Evolutionary conservation across 75 land plant genomes (phyloP).

Genomic region (Larix kaempferi): DNA sequence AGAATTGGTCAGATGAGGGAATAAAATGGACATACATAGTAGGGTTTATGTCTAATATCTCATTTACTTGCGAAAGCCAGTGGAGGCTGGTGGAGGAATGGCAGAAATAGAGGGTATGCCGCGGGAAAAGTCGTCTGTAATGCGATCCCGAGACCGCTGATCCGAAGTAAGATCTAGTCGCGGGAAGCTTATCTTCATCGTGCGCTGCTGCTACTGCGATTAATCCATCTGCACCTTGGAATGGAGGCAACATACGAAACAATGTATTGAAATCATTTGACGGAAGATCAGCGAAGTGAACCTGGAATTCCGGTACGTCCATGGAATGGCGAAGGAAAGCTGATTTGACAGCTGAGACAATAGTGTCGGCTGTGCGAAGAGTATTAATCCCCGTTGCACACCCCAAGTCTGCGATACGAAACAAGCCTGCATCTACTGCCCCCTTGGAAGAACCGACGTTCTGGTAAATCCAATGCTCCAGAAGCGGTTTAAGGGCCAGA

Average conservation of each 20-base stretch:
- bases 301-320: not conserved
- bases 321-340: not conserved
- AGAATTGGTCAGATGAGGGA: no score
- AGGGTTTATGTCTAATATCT: not conserved
- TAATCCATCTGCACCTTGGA: not conserved
- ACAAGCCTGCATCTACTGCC: not conserved
- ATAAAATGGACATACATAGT: no score
- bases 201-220: not conserved
- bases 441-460: slow-evolving; percentile 5
- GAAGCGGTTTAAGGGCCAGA: not conserved
- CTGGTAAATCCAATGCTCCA: slow-evolving; percentile 8
- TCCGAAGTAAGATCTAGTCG: not conserved
- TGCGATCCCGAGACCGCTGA: not conserved
- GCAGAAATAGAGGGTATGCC: not conserved
- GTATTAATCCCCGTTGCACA: not conserved
- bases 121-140: not conserved
- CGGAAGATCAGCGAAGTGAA: not conserved
- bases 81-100: not conserved
- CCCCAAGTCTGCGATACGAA: slow-evolving; percentile 28
- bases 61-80: not conserved
- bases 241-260: not conserved
- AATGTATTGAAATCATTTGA: no score
- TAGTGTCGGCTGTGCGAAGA: not conserved
- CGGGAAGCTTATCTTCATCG: no score
- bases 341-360: not conserved